Conservation (phyloP, 345 rosid species). For the Boechera retrofracta region DNA sequence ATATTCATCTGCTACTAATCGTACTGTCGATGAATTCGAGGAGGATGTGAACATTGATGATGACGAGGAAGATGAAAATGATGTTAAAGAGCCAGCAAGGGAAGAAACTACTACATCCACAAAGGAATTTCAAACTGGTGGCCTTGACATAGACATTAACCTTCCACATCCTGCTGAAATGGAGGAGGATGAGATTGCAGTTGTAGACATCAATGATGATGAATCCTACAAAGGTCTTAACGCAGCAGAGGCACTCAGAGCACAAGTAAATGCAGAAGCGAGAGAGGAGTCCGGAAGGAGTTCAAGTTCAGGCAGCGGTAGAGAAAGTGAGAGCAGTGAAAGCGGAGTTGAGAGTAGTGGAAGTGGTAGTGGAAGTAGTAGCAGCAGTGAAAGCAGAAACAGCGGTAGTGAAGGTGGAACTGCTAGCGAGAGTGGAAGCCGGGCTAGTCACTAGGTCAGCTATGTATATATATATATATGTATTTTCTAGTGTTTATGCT, state of each 20-base stretch:
- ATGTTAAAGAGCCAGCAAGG: conserved; percentile 33
- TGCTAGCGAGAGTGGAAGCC: conserved; percentile 19
- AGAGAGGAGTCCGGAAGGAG: conserved; percentile 47
- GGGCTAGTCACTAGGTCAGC: conserved; percentile 12
- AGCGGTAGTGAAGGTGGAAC: conserved; percentile 48
- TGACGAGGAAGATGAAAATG: conserved; percentile 43
- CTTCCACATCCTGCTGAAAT: conserved; percentile 55
- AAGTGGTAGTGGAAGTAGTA: conserved; percentile 51
- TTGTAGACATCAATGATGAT: conserved; percentile 72
- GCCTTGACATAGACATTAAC: conserved; percentile 68
- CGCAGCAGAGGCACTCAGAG: conserved; percentile 90
- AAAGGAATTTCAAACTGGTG: conserved; percentile 44
- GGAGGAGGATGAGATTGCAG: conserved; percentile 82
- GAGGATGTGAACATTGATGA: conserved; percentile 55
- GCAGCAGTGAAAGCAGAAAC: conserved; percentile 50
- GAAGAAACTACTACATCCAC: conserved; percentile 40
- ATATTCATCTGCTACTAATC: conserved; percentile 28
- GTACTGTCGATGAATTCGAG: conserved; percentile 50
- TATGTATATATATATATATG: not conserved
- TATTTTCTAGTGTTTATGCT: not conserved
- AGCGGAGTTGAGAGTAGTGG: conserved; percentile 54
- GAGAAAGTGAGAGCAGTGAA: conserved; percentile 55
- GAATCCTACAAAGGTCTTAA: conserved; percentile 62
- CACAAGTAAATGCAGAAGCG: conserved; percentile 71
- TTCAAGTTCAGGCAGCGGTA: conserved; percentile 67